Percentiles rank a stretch among this genome's conserved stretches.
Conservation (phyloP, 495 filamentous ascomycete species). For the Neurospora tetrasperma region DNA sequence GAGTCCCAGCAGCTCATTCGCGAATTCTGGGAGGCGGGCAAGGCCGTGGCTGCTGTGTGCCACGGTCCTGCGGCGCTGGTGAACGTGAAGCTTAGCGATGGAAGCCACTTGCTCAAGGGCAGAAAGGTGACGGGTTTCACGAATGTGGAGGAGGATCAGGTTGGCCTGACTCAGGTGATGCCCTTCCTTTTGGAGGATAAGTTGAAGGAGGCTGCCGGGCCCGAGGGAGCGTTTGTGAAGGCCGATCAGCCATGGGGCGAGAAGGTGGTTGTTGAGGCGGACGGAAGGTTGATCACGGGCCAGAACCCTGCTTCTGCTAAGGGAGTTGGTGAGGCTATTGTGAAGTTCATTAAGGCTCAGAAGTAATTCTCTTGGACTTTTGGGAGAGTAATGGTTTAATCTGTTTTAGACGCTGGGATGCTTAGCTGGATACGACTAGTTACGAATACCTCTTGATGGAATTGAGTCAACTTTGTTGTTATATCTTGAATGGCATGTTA, state of each 20-base stretch:
- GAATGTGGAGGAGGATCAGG: constrained; percentile 54
- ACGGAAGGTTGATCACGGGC: constrained; percentile 56
- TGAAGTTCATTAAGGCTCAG: constrained; percentile 13
- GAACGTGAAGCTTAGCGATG: constrained; percentile 41
- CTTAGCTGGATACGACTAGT: background rate
- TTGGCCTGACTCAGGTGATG: constrained; percentile 37
- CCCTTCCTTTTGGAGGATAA: constrained; percentile 57
- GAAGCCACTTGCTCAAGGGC: constrained; percentile 43
- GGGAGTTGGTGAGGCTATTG: constrained; percentile 44
- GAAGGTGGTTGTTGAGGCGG: constrained; percentile 46
- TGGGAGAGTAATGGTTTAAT: too few relatives aligned
- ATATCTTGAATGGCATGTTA: background rate
- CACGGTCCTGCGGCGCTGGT: constrained; percentile 56
- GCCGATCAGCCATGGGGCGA: constrained; percentile 45
- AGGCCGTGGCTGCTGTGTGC: constrained; percentile 56
- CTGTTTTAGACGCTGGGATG: too few relatives aligned
- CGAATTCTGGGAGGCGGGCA: constrained; percentile 50
- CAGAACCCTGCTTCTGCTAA: constrained; percentile 63
- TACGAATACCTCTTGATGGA: background rate
- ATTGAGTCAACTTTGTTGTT: background rate
- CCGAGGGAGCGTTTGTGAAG: constrained; percentile 47
- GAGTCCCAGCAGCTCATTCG: constrained; percentile 45
- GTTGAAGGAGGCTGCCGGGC: constrained; percentile 37
- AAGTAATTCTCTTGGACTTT: background rate
- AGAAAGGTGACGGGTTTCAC: constrained; percentile 56